phyloP scores from a whole-genome alignment of 306 rosid species.

The Trifolium fragiferum region DNA sequence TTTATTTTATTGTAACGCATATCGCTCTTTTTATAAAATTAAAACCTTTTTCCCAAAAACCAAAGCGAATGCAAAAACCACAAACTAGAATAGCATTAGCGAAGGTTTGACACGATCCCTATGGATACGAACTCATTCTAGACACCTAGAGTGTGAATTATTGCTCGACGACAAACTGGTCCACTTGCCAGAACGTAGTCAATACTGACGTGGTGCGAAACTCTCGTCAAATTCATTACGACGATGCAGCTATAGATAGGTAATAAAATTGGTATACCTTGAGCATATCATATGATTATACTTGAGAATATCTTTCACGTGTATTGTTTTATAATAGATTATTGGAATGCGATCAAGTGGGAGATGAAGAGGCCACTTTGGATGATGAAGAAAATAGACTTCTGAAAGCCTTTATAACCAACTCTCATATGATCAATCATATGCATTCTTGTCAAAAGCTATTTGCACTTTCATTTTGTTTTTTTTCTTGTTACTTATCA shows the following conservation, averaged over 20 bases:
- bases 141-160: too few species aligned
- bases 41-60: too few species aligned
- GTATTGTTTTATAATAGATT: conserved; percentile 56
- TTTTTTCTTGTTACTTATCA: conserved; percentile 21
- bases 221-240: conserved; percentile 96
- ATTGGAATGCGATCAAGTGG: conserved; percentile 87
- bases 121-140: too few species aligned
- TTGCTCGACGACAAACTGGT: too few species aligned
- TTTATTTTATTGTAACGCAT: too few species aligned
- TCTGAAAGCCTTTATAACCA: conserved; percentile 89
- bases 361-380: conserved; percentile 77
- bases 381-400: conserved; percentile 89
- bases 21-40: too few species aligned
- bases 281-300: conserved; percentile 29
- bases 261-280: conserved; percentile 32
- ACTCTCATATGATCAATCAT: too few species aligned
- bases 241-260: conserved; percentile 93
- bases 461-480: background rate
- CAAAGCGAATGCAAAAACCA: too few species aligned
- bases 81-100: too few species aligned
- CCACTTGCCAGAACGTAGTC: too few species aligned
- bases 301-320: conserved; percentile 34
- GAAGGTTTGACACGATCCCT: too few species aligned
- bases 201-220: conserved; percentile 93
- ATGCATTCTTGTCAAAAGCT: background rate